Base-by-base conservation (phyloP, 2,329 filamentous ascomycete species). In the Penicillium sumatraense region DNA sequence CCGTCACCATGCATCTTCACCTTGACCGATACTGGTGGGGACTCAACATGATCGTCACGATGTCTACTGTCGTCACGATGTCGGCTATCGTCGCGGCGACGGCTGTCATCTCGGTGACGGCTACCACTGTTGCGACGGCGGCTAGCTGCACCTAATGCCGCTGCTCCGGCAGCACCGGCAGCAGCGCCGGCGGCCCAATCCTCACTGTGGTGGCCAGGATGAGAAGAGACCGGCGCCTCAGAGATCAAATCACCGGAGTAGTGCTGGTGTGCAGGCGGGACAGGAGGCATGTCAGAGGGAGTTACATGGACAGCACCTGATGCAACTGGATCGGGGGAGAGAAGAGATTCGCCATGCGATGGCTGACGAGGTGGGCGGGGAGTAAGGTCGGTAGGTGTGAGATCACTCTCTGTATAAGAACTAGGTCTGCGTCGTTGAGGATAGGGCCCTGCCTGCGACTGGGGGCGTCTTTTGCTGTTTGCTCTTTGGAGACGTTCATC, bases 1-100 rank as follows among this genome's bases (percentile, higher is more conserved):
- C 84, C 84, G 59, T 87, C 84, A 54, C 83, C 81, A 69, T 87
- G 84, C 80, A 87, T 85, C 66, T 86, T 86, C 38, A 88, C 80
- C 68, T 87, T 86, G 52, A 88, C 80, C 26, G 82, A 85, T 44
- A 87, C 83, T 2, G 84, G 83, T n/a, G 83, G 84, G 0, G 83
- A 84, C 21, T 77, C 77, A 26, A 80, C 72, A 57, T 78, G 77
- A 42, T 77, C 69, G 9, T 67, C 67, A 31, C 68, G 69, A 33
- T 62, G 68, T 57, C 69, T 57, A 50, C 65, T 63, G 29, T 67
- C 66, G 20, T 66, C 63, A 29, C 67, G 65, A 24, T 67, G 60
- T 16, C 65, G 53, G 21, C 65, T 65, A 29, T 75, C 68, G n/a
- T 66, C 66, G 38, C 68, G 68, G 29, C 67, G 66, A 29, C 70